phyloP scores from a whole-genome alignment of 1,284 basidiomycete genomes.

The Pholiota adiposa region DNA sequence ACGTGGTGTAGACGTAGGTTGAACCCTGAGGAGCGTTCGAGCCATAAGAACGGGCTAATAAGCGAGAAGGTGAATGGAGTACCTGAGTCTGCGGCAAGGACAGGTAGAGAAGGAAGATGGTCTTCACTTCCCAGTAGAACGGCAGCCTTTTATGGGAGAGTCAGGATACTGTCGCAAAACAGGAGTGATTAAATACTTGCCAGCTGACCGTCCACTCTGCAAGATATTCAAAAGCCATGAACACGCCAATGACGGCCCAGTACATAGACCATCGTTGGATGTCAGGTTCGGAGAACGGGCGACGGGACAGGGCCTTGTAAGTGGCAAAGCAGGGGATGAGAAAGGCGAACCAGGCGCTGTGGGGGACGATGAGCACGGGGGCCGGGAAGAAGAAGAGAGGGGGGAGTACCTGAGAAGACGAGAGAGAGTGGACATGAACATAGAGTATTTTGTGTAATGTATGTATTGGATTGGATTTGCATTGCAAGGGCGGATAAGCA shows the following conservation, averaged over 20 bases:
- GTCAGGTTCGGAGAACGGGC: slow-evolving; percentile 60
- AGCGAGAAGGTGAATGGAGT: slow-evolving; percentile 12
- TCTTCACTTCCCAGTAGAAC: slow-evolving; percentile 80
- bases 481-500: slow-evolving; percentile 15
- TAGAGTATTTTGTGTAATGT: no score
- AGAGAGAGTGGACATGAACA: slow-evolving; percentile 54
- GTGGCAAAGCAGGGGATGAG: slow-evolving; percentile 65
- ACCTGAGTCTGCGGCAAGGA: slow-evolving; percentile 78
- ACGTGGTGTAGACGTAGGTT: slow-evolving; percentile 68
- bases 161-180: slow-evolving; percentile 13
- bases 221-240: slow-evolving; percentile 72
- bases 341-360: slow-evolving; percentile 75
- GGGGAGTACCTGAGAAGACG: slow-evolving; percentile 39
- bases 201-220: slow-evolving; percentile 74
- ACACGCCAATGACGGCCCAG: slow-evolving; percentile 60
- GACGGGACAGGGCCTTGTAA: slow-evolving; percentile 66
- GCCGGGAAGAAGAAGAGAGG: not conserved
- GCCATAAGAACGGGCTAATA: slow-evolving; percentile 11
- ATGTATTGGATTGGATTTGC: slow-evolving; percentile 12
- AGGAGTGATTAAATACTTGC: slow-evolving; percentile 42
- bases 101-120: slow-evolving; percentile 72
- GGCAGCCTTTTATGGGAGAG: slow-evolving; percentile 60
- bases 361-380: not conserved
- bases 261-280: slow-evolving; percentile 62
- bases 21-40: slow-evolving; percentile 57